Evolutionary conservation across 306 rosid species (phyloP).

Genomic region (Fragaria iinumae): DNA sequence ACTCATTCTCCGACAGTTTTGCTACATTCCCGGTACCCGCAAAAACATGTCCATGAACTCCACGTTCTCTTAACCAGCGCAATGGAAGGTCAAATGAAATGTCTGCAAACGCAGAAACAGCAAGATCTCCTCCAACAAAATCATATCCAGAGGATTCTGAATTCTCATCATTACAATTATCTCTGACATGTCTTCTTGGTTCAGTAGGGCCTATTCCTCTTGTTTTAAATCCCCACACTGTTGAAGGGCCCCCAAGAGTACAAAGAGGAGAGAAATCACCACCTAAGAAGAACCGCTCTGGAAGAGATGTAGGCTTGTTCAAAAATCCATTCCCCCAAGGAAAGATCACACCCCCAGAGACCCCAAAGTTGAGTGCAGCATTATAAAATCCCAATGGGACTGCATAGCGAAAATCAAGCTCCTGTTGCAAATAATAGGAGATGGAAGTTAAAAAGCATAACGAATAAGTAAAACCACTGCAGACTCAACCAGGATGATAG

Average conservation of each 20-base stretch:
- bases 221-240: conserved; percentile 88
- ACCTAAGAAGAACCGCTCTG: conserved; percentile 91
- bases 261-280: conserved; percentile 97
- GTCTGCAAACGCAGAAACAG: conserved; percentile 89
- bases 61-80: conserved; percentile 81
- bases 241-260: conserved; percentile 75
- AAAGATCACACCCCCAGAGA: conserved; percentile 72
- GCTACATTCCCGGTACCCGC: conserved; percentile 90
- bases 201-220: conserved; percentile 91
- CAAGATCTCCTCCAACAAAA: conserved; percentile 93
- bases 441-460: conserved; percentile 23
- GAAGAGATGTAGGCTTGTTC: conserved; percentile 82
- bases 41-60: conserved; percentile 90
- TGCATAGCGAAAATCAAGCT: conserved; percentile 83
- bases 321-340: conserved; percentile 89
- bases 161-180: conserved; percentile 41
- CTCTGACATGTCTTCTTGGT: conserved; percentile 57
- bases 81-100: conserved; percentile 88
- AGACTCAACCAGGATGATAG: background rate
- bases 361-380: conserved; percentile 83
- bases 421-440: conserved; percentile 48
- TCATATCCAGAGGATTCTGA: conserved; percentile 57
- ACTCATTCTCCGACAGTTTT: conserved; percentile 78
- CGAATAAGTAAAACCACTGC: background rate
- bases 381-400: conserved; percentile 82